Conservation (phyloP, 2,329 filamentous ascomycete genomes). For the Ceratocystis eucalypticola region DNA sequence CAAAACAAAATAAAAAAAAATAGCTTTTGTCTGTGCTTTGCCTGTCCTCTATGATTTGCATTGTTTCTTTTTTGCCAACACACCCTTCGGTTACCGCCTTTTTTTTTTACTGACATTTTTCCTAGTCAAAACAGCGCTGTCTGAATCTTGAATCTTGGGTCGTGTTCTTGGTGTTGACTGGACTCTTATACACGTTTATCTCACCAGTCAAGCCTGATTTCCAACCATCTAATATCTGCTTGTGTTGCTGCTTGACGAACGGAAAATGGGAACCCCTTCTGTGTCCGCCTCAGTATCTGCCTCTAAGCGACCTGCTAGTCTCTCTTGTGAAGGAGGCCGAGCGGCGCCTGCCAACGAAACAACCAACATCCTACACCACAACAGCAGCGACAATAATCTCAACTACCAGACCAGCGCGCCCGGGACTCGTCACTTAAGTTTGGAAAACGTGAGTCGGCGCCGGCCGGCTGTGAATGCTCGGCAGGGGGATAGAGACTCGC, state of each 20-base stretch:
- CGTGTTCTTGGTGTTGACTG: background rate
- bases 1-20: background rate
- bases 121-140: too few relatives aligned
- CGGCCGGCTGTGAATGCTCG: background rate
- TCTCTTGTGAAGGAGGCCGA: conserved; percentile 2
- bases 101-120: background rate
- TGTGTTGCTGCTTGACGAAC: background rate
- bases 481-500: background rate
- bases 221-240: background rate
- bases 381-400: background rate
- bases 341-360: conserved; percentile 16
- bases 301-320: conserved; percentile 4
- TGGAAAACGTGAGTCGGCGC: background rate
- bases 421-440: background rate
- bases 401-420: conserved; percentile 16
- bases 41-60: background rate
- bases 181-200: background rate
- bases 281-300: background rate
- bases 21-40: conserved; percentile 1
- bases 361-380: conserved; percentile 14
- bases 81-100: background rate
- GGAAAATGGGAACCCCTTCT: background rate
- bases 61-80: background rate
- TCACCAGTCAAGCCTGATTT: background rate
- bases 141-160: background rate